Conservation (phyloP, 495 filamentous ascomycete species). For the Gamarada debralockiae region DNA sequence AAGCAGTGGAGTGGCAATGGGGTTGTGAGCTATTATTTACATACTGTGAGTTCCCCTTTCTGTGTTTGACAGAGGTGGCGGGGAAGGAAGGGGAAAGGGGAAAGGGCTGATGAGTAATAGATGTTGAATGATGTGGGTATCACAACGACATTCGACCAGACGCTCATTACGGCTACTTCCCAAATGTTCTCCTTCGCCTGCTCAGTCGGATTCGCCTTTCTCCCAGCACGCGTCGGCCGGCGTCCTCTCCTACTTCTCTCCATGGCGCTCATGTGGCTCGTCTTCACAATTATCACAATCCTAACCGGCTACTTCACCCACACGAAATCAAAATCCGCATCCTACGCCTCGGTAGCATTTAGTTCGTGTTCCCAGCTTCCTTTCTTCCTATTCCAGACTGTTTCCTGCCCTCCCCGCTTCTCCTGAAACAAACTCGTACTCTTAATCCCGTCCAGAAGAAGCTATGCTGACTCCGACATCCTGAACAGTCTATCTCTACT, state of each 20-base stretch:
- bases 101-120: neutral
- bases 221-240: slow-evolving; percentile 6
- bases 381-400: no score
- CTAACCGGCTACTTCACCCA: slow-evolving; percentile 4
- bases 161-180: slow-evolving; percentile 26
- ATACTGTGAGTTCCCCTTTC: neutral
- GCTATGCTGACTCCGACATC: no score
- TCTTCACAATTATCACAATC: slow-evolving; percentile 6
- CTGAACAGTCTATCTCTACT: slow-evolving; percentile 17
- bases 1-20: slow-evolving; percentile 23
- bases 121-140: slow-evolving; percentile 25
- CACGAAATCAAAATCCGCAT: neutral
- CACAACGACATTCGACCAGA: slow-evolving; percentile 30
- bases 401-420: no score
- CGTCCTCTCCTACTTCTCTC: slow-evolving; percentile 5
- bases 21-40: slow-evolving; percentile 26
- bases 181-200: slow-evolving; percentile 11
- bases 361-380: no score
- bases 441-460: no score
- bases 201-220: slow-evolving; percentile 9
- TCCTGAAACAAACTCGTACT: no score
- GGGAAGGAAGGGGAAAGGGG: neutral
- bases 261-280: slow-evolving; percentile 5
- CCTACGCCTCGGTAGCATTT: slow-evolving; percentile 9
- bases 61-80: no score